Evolutionary conservation across 805 yeast species (phyloP).

Genomic region (Yarrowia bubula): DNA sequence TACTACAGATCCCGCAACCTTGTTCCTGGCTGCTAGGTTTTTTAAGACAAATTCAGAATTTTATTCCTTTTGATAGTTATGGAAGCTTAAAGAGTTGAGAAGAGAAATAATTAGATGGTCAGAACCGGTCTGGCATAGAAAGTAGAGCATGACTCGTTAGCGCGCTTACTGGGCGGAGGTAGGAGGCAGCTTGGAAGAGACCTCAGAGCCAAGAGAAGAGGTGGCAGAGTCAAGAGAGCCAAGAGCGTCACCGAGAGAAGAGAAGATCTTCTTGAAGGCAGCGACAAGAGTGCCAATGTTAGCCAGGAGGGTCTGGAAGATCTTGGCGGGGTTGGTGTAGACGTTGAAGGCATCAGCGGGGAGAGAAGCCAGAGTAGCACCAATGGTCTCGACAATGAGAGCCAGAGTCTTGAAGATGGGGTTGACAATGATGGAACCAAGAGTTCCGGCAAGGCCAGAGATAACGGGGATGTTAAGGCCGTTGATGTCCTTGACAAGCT

Average conservation of each 20-base stretch:
- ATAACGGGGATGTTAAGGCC: slow-evolving; percentile 17
- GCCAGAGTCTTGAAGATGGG: slow-evolving; percentile 25
- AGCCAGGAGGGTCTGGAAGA: slow-evolving; percentile 9
- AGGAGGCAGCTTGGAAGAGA: slow-evolving; percentile 3
- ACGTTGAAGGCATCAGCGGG: slow-evolving; percentile 11
- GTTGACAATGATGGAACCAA: slow-evolving; percentile 3
- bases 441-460: slow-evolving; percentile 6
- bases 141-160: not conserved
- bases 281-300: not conserved
- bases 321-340: not conserved
- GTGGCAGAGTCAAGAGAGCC: slow-evolving; percentile 1
- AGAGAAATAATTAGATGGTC: not conserved
- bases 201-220: slow-evolving; percentile 23
- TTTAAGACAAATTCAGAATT: not conserved
- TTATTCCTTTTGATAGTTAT: not conserved
- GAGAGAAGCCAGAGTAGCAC: not conserved
- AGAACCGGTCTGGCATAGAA: not conserved
- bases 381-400: slow-evolving; percentile 20
- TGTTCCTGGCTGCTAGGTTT: slow-evolving; percentile 8
- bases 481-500: slow-evolving; percentile 7
- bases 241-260: not conserved
- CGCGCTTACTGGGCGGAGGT: not conserved
- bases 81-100: slow-evolving; percentile 10
- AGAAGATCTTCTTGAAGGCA: slow-evolving; percentile 3
- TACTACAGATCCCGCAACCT: slow-evolving; percentile 15